Evolutionary conservation across 352 stramenopile genomes (phyloP).

Genomic region (Stramenopiles sp.): DNA sequence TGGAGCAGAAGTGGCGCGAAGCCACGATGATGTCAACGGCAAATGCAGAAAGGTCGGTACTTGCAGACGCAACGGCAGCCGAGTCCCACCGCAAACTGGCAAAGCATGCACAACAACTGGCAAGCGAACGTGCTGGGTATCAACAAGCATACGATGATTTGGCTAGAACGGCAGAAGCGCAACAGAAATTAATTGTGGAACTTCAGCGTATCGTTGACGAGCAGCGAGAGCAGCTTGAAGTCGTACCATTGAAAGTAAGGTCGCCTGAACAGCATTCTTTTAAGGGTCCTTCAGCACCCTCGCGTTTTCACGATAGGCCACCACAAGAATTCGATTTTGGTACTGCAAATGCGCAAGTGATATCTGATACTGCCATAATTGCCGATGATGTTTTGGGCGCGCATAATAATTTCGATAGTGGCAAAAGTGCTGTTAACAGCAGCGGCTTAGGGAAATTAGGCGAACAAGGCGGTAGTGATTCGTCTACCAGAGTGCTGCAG

Average conservation of each 20-base stretch:
- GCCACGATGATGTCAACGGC: neutral
- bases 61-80: neutral
- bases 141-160: conserved; percentile 8
- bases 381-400: neutral
- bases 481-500: too few relatives aligned
- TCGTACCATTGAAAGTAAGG: neutral
- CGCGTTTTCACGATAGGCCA: too few relatives aligned
- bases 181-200: conserved; percentile 12
- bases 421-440: neutral
- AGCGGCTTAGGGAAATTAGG: too few relatives aligned
- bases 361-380: neutral
- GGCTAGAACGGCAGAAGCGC: neutral
- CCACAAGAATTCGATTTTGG: neutral
- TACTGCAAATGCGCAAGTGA: neutral
- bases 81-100: neutral
- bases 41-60: neutral
- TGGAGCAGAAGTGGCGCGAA: neutral
- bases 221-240: neutral
- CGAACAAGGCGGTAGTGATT: too few relatives aligned
- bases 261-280: too few relatives aligned
- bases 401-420: neutral
- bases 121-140: neutral
- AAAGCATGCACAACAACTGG: neutral
- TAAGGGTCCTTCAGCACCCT: too few relatives aligned
- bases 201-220: conserved; percentile 1